phyloP scores from a whole-genome alignment of 331 rosid species.

The Rosa hybrid region DNA sequence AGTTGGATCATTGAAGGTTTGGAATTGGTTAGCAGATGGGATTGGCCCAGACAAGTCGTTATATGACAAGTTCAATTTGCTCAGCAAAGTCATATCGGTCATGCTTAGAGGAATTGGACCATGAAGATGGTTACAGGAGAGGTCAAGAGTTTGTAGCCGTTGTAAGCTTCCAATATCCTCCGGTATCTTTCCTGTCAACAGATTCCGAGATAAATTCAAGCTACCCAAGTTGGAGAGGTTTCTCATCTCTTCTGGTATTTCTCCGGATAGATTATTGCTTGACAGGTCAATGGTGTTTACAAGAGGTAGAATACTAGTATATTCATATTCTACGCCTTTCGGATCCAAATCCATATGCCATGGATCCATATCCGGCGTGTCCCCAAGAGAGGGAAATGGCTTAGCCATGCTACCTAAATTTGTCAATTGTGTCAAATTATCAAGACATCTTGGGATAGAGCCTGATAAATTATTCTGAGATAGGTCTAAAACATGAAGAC shows the following conservation, averaged over 20 bases:
- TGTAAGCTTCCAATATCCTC: neutral
- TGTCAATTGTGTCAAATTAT: neutral
- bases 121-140: neutral
- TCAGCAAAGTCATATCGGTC: neutral
- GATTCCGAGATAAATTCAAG: neutral
- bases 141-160: neutral
- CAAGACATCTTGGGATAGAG: neutral
- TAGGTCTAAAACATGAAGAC: neutral
- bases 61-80: neutral
- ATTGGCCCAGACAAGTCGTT: neutral
- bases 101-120: neutral
- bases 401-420: neutral
- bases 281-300: neutral
- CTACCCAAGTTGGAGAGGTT: neutral
- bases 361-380: too few species aligned
- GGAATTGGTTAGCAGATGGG: neutral
- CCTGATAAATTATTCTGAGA: neutral
- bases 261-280: neutral
- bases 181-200: neutral
- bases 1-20: neutral
- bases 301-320: neutral
- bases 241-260: neutral
- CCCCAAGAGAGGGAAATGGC: neutral
- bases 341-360: neutral
- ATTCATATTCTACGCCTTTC: neutral